Evolutionary conservation across 306 rosid species (phyloP).

Genomic region (Corylus americana): DNA sequence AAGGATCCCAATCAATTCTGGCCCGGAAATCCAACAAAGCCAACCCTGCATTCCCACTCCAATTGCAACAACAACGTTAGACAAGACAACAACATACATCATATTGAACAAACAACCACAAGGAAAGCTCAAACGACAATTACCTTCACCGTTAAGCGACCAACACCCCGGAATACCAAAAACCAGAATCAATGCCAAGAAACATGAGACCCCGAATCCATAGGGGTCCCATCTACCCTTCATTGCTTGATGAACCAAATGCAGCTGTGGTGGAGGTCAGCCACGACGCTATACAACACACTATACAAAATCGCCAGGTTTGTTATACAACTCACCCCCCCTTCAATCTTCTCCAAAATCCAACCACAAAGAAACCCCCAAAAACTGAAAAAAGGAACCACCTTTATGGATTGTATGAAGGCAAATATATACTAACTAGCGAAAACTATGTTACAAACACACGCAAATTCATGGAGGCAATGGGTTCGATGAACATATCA

Average conservation of each 20-base stretch:
- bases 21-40: slow-evolving; percentile 59
- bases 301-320: slow-evolving; percentile 59
- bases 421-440: slow-evolving; percentile 37
- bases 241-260: slow-evolving; percentile 67
- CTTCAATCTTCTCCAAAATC: slow-evolving; percentile 35
- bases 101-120: neutral
- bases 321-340: slow-evolving; percentile 30
- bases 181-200: slow-evolving; percentile 47
- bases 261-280: slow-evolving; percentile 37
- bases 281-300: slow-evolving; percentile 41
- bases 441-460: slow-evolving; percentile 40
- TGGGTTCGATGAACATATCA: slow-evolving; percentile 36
- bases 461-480: slow-evolving; percentile 30
- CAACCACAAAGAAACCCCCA: neutral
- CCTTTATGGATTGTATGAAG: neutral
- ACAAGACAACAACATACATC: slow-evolving; percentile 1
- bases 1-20: slow-evolving; percentile 65
- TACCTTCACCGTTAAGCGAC: slow-evolving; percentile 83
- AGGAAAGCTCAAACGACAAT: neutral
- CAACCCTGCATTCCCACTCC: slow-evolving; percentile 52
- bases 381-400: no score
- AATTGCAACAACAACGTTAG: neutral
- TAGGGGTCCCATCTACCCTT: slow-evolving; percentile 59
- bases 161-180: slow-evolving; percentile 44
- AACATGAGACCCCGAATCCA: slow-evolving; percentile 56